Percentiles rank a stretch among this genome's conserved stretches.
Conservation (phyloP, 371 early-diverging fungal species). For the Mortierella sp. region DNA sequence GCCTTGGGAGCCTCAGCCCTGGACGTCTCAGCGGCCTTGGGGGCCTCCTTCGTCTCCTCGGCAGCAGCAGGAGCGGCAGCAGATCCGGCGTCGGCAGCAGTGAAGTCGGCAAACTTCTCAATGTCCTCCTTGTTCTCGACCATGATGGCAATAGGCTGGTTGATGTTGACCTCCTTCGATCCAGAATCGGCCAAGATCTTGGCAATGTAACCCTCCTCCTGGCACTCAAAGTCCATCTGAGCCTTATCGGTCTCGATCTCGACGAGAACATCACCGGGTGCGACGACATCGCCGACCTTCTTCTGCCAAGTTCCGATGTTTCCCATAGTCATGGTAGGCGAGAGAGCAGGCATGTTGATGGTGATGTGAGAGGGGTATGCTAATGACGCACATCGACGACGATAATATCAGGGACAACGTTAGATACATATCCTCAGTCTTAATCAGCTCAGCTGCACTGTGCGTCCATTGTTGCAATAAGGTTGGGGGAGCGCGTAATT, state of each 20-base stretch:
- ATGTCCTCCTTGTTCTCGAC: constrained; percentile 92
- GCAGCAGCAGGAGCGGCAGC: constrained; percentile 56
- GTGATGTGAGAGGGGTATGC: constrained; percentile 90
- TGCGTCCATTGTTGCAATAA: constrained; percentile 13
- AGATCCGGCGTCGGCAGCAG: constrained; percentile 64
- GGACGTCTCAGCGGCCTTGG: constrained; percentile 42
- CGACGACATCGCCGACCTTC: constrained; percentile 92
- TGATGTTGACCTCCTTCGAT: constrained; percentile 79
- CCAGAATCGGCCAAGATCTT: constrained; percentile 90
- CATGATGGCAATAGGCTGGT: constrained; percentile 91
- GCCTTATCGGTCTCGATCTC: constrained; percentile 99
- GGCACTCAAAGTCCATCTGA: constrained; percentile 99
- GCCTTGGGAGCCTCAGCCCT: constrained; percentile 45
- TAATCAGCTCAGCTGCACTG: constrained; percentile 2
- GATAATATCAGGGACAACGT: not conserved
- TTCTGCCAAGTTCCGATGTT: constrained; percentile 97
- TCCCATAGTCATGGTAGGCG: constrained; percentile 99
- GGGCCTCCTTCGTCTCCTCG: constrained; percentile 45
- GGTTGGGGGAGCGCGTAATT: constrained; percentile 29
- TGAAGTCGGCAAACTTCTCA: constrained; percentile 86
- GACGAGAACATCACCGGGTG: constrained; percentile 96
- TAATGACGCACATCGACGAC: constrained; percentile 18
- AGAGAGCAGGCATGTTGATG: constrained; percentile 97
- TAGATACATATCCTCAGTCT: too few species aligned
- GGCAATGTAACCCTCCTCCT: constrained; percentile 97